phyloP scores from a whole-genome alignment of 2,329 filamentous ascomycete species.

The Claviceps capensis region DNA sequence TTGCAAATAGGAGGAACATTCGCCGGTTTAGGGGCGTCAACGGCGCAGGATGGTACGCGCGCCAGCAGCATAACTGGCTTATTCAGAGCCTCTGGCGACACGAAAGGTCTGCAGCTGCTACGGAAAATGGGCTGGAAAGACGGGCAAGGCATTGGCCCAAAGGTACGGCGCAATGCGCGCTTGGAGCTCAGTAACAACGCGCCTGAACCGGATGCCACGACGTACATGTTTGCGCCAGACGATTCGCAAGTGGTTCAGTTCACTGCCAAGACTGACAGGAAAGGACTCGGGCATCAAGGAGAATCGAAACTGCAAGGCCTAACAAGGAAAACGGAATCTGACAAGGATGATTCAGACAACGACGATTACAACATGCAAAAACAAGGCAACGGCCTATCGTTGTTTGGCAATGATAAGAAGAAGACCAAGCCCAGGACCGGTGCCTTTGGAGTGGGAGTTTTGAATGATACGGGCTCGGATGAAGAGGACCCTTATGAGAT shows the following conservation, averaged over 20 bases:
- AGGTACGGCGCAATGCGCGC: constrained; percentile 59
- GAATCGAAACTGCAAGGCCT: constrained; percentile 37
- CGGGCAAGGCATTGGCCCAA: constrained; percentile 85
- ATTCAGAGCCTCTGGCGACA: constrained; percentile 60
- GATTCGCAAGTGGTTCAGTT: constrained; percentile 59
- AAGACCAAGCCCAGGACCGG: constrained; percentile 40
- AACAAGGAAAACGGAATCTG: constrained; percentile 21
- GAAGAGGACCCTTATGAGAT: constrained; percentile 92
- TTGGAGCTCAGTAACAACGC: constrained; percentile 34
- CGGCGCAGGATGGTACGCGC: constrained; percentile 36
- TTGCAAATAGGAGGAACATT: constrained; percentile 64
- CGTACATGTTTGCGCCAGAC: constrained; percentile 73
- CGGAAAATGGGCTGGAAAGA: constrained; percentile 93
- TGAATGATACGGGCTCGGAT: constrained; percentile 90
- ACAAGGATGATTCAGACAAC: constrained; percentile 33
- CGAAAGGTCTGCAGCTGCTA: constrained; percentile 73
- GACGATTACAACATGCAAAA: constrained; percentile 4
- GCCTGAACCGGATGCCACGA: constrained; percentile 28
- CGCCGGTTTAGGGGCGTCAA: constrained; percentile 58
- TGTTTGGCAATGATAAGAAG: constrained; percentile 25
- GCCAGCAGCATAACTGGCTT: constrained; percentile 52
- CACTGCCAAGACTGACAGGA: constrained; percentile 50
- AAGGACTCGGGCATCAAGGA: constrained; percentile 55
- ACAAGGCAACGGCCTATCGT: constrained; percentile 5
- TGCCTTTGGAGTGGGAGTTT: constrained; percentile 73